phyloP scores from a whole-genome alignment of 2,329 filamentous ascomycete species.

The Raffaelea albimanens region DNA sequence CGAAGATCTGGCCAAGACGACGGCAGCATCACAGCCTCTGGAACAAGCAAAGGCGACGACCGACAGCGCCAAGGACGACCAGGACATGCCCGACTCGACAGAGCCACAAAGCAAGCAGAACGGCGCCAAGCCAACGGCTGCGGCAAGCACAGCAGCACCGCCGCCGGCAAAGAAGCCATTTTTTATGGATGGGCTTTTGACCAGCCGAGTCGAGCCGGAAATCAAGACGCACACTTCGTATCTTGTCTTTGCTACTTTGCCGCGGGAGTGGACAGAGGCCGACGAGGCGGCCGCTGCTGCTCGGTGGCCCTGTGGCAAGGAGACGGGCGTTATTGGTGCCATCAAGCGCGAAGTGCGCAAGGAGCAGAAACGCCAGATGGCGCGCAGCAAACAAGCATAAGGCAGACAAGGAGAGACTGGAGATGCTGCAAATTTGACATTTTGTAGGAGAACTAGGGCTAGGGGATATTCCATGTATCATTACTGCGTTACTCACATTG shows the following conservation, averaged over 20 bases:
- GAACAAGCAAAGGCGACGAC: too few species aligned
- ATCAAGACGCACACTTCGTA: conserved; percentile 97
- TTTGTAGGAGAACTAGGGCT: too few species aligned
- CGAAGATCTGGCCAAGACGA: conserved; percentile 12
- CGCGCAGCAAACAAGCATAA: conserved; percentile 26
- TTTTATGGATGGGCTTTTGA: conserved; percentile 67
- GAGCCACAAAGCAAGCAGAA: not conserved
- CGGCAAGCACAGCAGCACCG: not conserved
- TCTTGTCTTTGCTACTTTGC: conserved; percentile 82
- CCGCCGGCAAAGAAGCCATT: not conserved
- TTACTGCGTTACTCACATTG: too few species aligned
- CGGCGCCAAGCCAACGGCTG: not conserved
- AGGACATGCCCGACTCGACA: conserved; percentile 18
- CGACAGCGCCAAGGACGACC: conserved; percentile 7
- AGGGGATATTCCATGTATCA: too few species aligned
- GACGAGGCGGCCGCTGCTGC: conserved; percentile 63
- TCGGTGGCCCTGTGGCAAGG: conserved; percentile 53
- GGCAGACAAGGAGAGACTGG: not conserved
- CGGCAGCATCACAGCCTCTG: too few species aligned
- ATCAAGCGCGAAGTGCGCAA: conserved; percentile 45
- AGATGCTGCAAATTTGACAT: too few species aligned
- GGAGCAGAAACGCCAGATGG: conserved; percentile 44
- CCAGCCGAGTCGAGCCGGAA: conserved; percentile 76
- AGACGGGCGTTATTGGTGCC: conserved; percentile 41
- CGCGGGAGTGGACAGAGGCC: conserved; percentile 74